Evolutionary conservation across 2,329 filamentous ascomycete genomes (phyloP), one percentile per base, ranked within the genome.

Genomic region (Fusarium miscanthi): DNA sequence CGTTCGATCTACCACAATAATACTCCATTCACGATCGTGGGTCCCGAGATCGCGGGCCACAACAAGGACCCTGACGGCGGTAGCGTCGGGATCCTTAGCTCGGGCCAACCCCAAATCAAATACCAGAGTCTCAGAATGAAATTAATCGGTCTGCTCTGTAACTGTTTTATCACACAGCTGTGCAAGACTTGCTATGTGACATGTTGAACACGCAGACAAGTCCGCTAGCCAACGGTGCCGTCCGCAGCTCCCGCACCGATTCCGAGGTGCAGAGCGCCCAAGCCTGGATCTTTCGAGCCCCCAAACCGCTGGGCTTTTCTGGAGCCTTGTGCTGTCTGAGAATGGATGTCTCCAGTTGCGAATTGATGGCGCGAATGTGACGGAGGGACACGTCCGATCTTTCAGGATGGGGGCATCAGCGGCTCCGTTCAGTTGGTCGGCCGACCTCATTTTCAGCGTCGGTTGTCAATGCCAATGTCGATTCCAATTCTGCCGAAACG

Each of bases 31-130:
- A 31, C 63, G 64, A 75, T 77, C 71, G 75, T 64, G 63, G 73
- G 51, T 72, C 69, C 73, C 72, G 58, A 70, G 59, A 73, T 68
- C 72, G 63, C 64, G 75, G 73, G 33, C 73, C 63, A 76, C 59
- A 51, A 38, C 35, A 61, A 65, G 75, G 64, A 74, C 74, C 75
- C 68, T 76, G 74, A 66, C 60, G 43, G 64, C 73, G 35, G 59
- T 76, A 76, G 74, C 71, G 74, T 66, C 70, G 66, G 64, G 69
- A 66, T 56, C 58, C 63, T 51, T 73, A 74, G 54, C 42, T 56
- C 45, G 42, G 52, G 46, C 57, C 65, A 58, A 30, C 52, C 43
- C 43, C 40, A 52, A 60, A 30, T 37, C 38, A 30, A 66, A 49
- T 48, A 25, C 38, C 54, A 30, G 54, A 45, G 27, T 37, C 33